Conservation (phyloP, 2,329 filamentous ascomycete genomes). For the Talaromyces albobiverticillius region DNA sequence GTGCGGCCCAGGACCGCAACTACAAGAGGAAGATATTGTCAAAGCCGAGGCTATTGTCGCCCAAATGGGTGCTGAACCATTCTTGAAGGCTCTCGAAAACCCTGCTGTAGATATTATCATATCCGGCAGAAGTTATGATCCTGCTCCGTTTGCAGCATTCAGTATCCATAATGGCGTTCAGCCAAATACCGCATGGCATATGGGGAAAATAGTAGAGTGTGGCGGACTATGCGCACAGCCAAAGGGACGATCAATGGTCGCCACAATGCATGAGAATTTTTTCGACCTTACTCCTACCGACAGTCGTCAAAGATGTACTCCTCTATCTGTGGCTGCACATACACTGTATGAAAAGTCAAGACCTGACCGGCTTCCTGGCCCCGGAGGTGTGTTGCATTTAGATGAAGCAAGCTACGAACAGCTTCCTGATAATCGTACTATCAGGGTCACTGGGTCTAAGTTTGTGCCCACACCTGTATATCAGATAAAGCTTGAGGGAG, state of each 20-base stretch:
- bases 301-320: conserved; percentile 41
- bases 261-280: conserved; percentile 42
- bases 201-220: conserved; percentile 58
- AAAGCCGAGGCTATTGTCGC: conserved; percentile 36
- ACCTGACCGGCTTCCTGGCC: conserved; percentile 49
- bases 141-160: conserved; percentile 36
- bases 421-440: conserved; percentile 31
- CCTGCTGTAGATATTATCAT: conserved; percentile 45
- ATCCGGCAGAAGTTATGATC: conserved; percentile 43
- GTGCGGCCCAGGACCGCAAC: conserved; percentile 37
- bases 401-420: conserved; percentile 40
- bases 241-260: conserved; percentile 41
- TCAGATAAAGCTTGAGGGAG: conserved; percentile 1
- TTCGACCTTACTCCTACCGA: conserved; percentile 49
- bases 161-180: neutral
- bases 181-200: too few species aligned
- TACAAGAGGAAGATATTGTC: conserved; percentile 41
- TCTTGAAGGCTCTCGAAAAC: conserved; percentile 41
- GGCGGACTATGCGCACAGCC: conserved; percentile 46
- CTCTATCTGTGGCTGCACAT: conserved; percentile 50
- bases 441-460: conserved; percentile 33
- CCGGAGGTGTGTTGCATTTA: conserved; percentile 46
- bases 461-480: neutral
- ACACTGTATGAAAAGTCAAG: conserved; percentile 54
- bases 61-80: conserved; percentile 48